Conservation (phyloP, 768 basidiomycete genomes). For the Amanita pseudoporphyria region DNA sequence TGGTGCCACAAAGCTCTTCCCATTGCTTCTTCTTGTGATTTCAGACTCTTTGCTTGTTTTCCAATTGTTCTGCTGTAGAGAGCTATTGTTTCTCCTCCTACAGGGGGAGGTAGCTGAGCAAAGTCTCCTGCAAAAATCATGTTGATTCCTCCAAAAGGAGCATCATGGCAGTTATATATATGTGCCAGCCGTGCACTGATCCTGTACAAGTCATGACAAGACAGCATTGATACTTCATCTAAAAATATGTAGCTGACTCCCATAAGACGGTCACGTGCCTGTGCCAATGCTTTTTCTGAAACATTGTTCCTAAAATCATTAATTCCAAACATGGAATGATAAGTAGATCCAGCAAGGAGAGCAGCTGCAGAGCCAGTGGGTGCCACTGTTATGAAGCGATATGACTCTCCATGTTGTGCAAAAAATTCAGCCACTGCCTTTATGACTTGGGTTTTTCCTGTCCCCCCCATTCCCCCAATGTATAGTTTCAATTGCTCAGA, state of each 20-base stretch:
- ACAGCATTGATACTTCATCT: too few relatives aligned
- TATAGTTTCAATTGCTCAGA: too few relatives aligned
- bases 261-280: neutral
- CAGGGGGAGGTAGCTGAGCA: slow-evolving; percentile 19
- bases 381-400: too few relatives aligned
- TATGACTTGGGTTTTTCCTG: slow-evolving; percentile 17
- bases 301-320: too few relatives aligned
- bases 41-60: too few relatives aligned
- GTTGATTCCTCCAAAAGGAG: too few relatives aligned
- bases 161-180: too few relatives aligned
- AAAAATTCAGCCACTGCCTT: slow-evolving; percentile 14
- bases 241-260: too few relatives aligned
- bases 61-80: slow-evolving; percentile 5
- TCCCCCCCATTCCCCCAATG: slow-evolving; percentile 19
- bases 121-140: too few relatives aligned
- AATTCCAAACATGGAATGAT: too few relatives aligned
- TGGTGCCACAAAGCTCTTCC: too few relatives aligned
- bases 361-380: slow-evolving; percentile 20
- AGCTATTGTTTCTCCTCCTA: slow-evolving; percentile 7
- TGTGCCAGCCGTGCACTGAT: slow-evolving; percentile 15
- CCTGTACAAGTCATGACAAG: slow-evolving; percentile 17
- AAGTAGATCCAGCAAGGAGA: slow-evolving; percentile 18
- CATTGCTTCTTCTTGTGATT: too few relatives aligned
- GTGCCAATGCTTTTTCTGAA: neutral
- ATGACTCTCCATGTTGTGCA: slow-evolving; percentile 6